These are phyloP conservation scores for Alternaria dauci DNA, from an alignment of 2,329 filamentous ascomycete species.

Conservation along the genomic window DNA sequence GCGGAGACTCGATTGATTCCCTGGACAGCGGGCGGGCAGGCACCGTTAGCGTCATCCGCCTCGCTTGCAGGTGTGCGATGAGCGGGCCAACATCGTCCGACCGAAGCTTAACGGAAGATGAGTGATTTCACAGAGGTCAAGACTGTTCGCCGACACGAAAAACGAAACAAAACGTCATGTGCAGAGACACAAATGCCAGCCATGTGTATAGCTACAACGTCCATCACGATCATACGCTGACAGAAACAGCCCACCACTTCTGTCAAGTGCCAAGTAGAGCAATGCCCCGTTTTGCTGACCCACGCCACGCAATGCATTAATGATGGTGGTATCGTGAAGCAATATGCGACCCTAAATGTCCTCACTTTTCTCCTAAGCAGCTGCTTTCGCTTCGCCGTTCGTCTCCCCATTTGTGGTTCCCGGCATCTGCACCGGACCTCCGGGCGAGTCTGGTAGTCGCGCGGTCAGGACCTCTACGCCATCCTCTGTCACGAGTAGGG, in stretches of 20 bases:
- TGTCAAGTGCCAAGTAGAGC: background rate
- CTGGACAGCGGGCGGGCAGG: conserved; percentile 26
- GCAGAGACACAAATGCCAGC: background rate
- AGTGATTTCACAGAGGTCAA: background rate
- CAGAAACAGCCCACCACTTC: background rate
- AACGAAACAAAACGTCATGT: background rate
- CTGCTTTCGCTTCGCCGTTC: conserved; percentile 37
- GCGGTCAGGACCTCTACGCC: conserved; percentile 85
- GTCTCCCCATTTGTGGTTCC: conserved; percentile 23
- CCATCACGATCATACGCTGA: background rate
- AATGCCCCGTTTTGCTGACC: background rate
- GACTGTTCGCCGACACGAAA: background rate
- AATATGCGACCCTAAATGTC: background rate
- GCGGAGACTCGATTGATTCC: conserved; percentile 34
- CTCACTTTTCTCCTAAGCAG: conserved; percentile 14
- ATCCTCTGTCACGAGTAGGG: conserved; percentile 80
- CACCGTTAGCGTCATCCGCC: conserved; percentile 29
- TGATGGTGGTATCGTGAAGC: background rate
- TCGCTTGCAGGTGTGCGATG: conserved; percentile 12
- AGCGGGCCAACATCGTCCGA: conserved; percentile 13
- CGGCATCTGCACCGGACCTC: conserved; percentile 72
- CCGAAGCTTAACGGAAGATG: background rate
- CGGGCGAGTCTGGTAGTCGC: conserved; percentile 74
- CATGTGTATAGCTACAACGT: background rate
- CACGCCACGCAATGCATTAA: background rate